Percentiles rank a stretch among this genome's conserved stretches.
Evolutionary conservation across 2,329 filamentous ascomycete species (phyloP).

Genomic region (Periconia sp.): DNA sequence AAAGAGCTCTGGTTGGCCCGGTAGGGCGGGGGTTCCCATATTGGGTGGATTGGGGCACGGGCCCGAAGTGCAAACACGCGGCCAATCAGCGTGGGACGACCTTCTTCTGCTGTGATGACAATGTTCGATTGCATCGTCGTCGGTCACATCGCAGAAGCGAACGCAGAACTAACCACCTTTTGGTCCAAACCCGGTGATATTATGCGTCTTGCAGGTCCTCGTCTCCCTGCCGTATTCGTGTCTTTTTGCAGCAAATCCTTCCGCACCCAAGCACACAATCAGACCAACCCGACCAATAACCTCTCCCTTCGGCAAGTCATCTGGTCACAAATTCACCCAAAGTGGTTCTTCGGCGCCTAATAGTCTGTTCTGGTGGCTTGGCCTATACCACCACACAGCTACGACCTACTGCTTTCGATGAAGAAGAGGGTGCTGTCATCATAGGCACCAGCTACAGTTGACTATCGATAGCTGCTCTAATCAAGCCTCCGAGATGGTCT

Average conservation of each 20-base stretch:
- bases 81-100: conserved; percentile 20
- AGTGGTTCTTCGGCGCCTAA: conserved; percentile 35
- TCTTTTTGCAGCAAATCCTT: conserved; percentile 36
- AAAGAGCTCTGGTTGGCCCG: conserved; percentile 18
- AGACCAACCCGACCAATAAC: conserved; percentile 22
- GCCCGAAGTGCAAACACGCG: conserved; percentile 27
- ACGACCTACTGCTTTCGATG: conserved; percentile 12
- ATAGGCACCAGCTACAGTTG: not conserved
- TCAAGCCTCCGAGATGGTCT: conserved; percentile 10
- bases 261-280: conserved; percentile 11
- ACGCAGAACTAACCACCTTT: conserved; percentile 2
- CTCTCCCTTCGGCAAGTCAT: conserved; percentile 6
- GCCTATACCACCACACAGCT: conserved; percentile 21
- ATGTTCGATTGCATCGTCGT: conserved; percentile 23
- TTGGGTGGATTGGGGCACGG: conserved; percentile 26
- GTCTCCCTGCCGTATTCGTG: conserved; percentile 27
- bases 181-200: conserved; percentile 7
- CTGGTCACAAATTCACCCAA: conserved; percentile 32
- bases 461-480: no score
- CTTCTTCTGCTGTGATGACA: conserved; percentile 30
- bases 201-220: conserved; percentile 14
- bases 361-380: conserved; percentile 26
- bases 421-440: conserved; percentile 5
- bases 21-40: conserved; percentile 23
- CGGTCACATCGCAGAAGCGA: conserved; percentile 37